Evolutionary conservation across 768 basidiomycete species (phyloP).

Genomic region (Lanmaoa rubissima): DNA sequence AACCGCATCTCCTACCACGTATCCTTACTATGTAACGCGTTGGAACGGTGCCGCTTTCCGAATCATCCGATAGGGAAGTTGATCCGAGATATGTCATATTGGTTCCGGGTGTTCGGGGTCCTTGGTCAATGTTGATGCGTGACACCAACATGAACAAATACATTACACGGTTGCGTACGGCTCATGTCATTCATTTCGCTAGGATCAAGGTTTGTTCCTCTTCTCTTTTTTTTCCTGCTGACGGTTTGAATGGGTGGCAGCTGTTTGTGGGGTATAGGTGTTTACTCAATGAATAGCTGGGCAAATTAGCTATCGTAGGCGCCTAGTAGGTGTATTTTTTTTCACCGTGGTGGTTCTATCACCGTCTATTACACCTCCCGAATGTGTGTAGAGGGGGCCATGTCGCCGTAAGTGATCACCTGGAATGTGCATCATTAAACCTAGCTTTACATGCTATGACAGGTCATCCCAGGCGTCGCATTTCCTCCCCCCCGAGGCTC

Average conservation of each 20-base stretch:
- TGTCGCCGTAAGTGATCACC: constrained; percentile 1
- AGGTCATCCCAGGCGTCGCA: not conserved
- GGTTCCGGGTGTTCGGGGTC: not conserved
- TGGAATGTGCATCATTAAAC: constrained; percentile 9
- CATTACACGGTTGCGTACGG: not conserved
- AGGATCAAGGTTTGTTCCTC: not conserved
- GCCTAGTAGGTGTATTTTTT: not conserved
- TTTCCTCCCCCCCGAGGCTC: not conserved
- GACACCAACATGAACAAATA: constrained; percentile 5
- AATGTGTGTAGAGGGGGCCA: not conserved
- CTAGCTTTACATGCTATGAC: constrained; percentile 3
- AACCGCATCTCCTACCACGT: too few relatives aligned
- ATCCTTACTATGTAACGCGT: not conserved
- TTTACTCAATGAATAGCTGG: not conserved
- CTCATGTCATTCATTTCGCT: not conserved
- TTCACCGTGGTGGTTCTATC: not conserved
- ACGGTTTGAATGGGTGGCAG: not conserved
- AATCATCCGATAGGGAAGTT: not conserved
- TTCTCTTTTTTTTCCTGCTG: not conserved
- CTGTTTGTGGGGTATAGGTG: not conserved
- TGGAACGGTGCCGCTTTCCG: not conserved
- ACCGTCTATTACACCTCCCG: not conserved
- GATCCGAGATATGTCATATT: not conserved
- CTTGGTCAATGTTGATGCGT: not conserved
- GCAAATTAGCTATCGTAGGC: not conserved